These are phyloP conservation scores for Crepidotus variabilis DNA, from an alignment of 768 basidiomycete species.

Conservation along the genomic window DNA sequence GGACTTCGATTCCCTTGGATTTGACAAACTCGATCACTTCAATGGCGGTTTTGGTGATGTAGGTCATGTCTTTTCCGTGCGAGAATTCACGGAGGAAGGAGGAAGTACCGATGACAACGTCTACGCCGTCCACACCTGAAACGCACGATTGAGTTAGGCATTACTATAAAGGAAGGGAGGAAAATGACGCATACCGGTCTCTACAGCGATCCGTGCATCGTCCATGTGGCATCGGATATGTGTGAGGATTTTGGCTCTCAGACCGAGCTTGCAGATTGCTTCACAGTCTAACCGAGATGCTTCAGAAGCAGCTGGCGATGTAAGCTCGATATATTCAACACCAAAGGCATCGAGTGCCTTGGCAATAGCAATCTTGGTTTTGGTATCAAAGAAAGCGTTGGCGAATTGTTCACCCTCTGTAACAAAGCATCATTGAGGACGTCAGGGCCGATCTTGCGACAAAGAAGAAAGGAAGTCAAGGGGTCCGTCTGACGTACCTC, in stretches of 20 bases:
- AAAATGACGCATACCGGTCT: conserved; percentile 66
- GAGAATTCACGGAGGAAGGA: conserved; percentile 99
- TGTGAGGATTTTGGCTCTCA: conserved; percentile 95
- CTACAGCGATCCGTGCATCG: conserved; percentile 96
- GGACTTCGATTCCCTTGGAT: conserved; percentile 98
- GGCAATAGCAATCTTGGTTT: conserved; percentile 99
- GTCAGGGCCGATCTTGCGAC: conserved; percentile 5
- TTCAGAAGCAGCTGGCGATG: conserved; percentile 95
- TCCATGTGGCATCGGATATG: conserved; percentile 99
- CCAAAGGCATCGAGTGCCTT: conserved; percentile 98
- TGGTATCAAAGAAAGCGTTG: conserved; percentile 99
- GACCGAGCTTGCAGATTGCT: conserved; percentile 97
- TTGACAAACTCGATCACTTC: conserved; percentile 99
- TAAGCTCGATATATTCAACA: conserved; percentile 99
- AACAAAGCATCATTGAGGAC: background rate
- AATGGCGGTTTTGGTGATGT: conserved; percentile 98
- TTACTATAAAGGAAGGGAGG: background rate
- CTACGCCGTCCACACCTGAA: conserved; percentile 94
- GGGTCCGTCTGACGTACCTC: conserved; percentile 55
- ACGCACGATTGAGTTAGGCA: conserved; percentile 7
- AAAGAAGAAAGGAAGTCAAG: background rate
- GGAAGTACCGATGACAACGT: conserved; percentile 98
- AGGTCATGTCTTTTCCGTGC: conserved; percentile 99
- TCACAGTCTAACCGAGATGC: conserved; percentile 93
- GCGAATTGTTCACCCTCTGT: conserved; percentile 98